A percentile compares a stretch with the other conserved stretches of the same genome.
phyloP scores from a whole-genome alignment of 2,329 filamentous ascomycete species.

The Aspergillus novoparasiticus region DNA sequence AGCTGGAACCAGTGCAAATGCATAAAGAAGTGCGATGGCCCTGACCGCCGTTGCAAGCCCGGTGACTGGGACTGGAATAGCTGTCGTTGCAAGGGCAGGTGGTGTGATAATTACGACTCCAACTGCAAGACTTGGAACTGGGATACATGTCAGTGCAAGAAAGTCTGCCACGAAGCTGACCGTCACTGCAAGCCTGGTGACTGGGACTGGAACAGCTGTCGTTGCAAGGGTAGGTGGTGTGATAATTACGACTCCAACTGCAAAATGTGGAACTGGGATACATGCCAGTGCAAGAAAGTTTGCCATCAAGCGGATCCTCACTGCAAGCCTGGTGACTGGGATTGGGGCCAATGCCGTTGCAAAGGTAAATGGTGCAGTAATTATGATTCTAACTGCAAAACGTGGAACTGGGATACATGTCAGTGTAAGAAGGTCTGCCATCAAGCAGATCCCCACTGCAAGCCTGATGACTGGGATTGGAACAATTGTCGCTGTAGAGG shows the following conservation, averaged over 20 bases:
- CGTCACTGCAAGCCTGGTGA: background rate
- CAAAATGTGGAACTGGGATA: background rate
- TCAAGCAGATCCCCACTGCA: background rate
- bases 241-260: background rate
- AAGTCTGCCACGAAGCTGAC: background rate
- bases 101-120: background rate
- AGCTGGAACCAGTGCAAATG: background rate
- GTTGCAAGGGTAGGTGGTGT: background rate
- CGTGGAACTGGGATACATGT: background rate
- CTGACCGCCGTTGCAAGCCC: background rate
- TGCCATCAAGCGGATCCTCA: background rate
- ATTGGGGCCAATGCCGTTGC: background rate
- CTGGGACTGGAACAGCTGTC: background rate
- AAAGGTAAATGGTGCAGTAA: background rate
- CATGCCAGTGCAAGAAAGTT: background rate
- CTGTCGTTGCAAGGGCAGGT: background rate
- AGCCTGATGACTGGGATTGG: background rate
- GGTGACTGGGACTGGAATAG: background rate
- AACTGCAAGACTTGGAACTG: background rate
- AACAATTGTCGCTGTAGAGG: background rate
- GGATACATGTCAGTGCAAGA: background rate
- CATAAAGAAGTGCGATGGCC: background rate
- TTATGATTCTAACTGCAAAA: background rate
- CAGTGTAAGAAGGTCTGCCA: background rate
- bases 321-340: background rate